These are phyloP conservation scores for Pleurotus djamor DNA, from an alignment of 768 basidiomycete genomes.

Conservation along the genomic window DNA sequence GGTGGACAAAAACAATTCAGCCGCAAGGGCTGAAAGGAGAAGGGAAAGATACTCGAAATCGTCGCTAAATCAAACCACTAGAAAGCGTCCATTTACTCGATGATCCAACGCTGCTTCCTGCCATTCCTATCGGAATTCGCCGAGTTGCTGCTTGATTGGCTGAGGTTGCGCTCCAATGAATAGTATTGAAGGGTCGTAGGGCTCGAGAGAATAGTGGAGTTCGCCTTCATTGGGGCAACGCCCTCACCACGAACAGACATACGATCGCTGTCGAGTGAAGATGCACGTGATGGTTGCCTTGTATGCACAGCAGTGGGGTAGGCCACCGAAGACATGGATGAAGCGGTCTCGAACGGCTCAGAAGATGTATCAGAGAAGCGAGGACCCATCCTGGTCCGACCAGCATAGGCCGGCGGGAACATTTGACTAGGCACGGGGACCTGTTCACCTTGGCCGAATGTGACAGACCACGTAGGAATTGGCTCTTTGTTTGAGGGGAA, in stretches of 20 bases:
- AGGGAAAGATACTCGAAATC: not conserved
- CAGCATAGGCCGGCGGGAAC: constrained; percentile 23
- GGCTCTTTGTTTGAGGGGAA: constrained; percentile 55
- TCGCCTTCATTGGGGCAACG: not conserved
- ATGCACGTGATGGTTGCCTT: constrained; percentile 28
- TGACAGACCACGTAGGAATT: constrained; percentile 52
- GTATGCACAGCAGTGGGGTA: constrained; percentile 32
- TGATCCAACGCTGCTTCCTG: constrained; percentile 47
- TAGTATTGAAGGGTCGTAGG: constrained; percentile 5
- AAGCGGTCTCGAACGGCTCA: constrained; percentile 34
- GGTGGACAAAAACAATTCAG: not conserved
- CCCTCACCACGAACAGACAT: constrained; percentile 9
- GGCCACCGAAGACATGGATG: constrained; percentile 19
- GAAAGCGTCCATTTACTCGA: constrained; percentile 40
- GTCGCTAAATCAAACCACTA: not conserved
- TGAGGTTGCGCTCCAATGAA: constrained; percentile 1
- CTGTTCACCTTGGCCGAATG: constrained; percentile 30
- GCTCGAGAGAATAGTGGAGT: constrained; percentile 1
- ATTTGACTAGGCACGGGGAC: constrained; percentile 33
- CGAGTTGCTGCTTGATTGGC: not conserved
- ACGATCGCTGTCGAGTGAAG: constrained; percentile 17
- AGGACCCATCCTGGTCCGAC: constrained; percentile 32
- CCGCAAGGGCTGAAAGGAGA: not conserved
- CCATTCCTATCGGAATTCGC: constrained; percentile 19
- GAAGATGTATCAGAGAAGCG: constrained; percentile 43